Evolutionary conservation across 2,329 filamentous ascomycete species (phyloP), one percentile per base, ranked within the genome.

Genomic region (Pezizomycotina sp.): DNA sequence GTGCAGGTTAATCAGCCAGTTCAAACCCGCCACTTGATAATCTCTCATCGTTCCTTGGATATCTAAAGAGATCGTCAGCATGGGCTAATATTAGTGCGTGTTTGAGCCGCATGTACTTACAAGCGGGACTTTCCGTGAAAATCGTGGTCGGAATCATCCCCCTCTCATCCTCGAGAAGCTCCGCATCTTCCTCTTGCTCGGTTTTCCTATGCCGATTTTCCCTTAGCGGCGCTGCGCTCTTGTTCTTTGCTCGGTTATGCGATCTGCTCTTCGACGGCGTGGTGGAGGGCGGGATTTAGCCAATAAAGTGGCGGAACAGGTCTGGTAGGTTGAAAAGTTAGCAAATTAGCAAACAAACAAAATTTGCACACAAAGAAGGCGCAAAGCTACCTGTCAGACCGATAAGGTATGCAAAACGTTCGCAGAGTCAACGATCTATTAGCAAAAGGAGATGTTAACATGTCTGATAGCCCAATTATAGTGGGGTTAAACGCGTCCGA

Each of bases 261-360:
- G 47, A 41, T 52, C 50, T 3, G 49, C 48, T 28, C 40, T 24
- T 41, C 44, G n/a, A 47, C 41, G 10, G 49, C 46, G 53, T 95
- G 89, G 51, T 80, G 81, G 10, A 89, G 86, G 54, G 98, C 84
- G 4, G 84, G 86, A 54, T 93, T 98, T 6, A 83, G 82, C 55
- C 84, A 60, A 98, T 98, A 58, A 98, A 98, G 60, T 98, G 89
- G 47, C 91, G 82, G 63, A 98, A 98, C 13, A 98, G 66, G 53
- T 98, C 89, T 10, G 19, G 25, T 16, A 19, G 23, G 23, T 20
- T 23, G 6, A 29, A 23, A 5, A 21, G 43, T 51, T 27, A 50
- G 40, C 28, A 26, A 3, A n/a, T 21, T n/a, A 7, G 3, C 8
- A 19, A 35, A 22, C 8, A 9, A 27, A 13, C 7, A 30, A 22